These are phyloP conservation scores for Pinus tabuliformis DNA, from an alignment of 75 land plant genomes.

Conservation along the genomic window DNA sequence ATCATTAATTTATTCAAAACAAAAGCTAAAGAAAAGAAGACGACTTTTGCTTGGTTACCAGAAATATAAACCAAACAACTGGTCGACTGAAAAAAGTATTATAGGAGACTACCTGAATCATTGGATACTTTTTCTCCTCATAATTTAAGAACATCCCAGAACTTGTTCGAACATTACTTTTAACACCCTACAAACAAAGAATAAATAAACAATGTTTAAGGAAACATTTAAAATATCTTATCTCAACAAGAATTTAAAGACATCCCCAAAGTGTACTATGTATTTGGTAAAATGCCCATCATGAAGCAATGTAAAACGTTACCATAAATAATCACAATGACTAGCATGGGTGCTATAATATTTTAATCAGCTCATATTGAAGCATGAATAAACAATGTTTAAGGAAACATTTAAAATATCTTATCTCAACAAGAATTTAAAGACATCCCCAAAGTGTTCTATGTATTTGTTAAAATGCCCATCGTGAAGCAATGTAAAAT, in stretches of 20 bases:
- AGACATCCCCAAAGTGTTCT: not conserved
- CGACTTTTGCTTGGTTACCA: not conserved
- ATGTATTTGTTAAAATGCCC: not conserved
- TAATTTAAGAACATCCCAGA: conserved; percentile 89
- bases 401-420: not conserved
- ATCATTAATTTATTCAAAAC: not conserved
- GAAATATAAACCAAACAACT: not conserved
- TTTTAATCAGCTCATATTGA: not conserved
- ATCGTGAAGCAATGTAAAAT: not conserved
- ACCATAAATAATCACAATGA: not conserved
- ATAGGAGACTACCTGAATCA: conserved; percentile 56
- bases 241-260: not conserved
- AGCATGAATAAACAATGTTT: not conserved
- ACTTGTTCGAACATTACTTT: conserved; percentile 94
- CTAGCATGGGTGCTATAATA: not conserved
- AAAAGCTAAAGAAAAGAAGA: no score
- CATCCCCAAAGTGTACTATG: not conserved
- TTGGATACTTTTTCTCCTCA: conserved; percentile 60
- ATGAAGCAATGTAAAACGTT: not conserved
- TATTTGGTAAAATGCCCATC: not conserved
- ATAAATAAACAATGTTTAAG: not conserved
- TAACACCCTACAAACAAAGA: conserved; percentile 61
- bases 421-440: not conserved
- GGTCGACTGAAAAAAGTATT: not conserved
- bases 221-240: not conserved